Conservation (phyloP, 345 rosid genomes). For the Populus davidiana region DNA sequence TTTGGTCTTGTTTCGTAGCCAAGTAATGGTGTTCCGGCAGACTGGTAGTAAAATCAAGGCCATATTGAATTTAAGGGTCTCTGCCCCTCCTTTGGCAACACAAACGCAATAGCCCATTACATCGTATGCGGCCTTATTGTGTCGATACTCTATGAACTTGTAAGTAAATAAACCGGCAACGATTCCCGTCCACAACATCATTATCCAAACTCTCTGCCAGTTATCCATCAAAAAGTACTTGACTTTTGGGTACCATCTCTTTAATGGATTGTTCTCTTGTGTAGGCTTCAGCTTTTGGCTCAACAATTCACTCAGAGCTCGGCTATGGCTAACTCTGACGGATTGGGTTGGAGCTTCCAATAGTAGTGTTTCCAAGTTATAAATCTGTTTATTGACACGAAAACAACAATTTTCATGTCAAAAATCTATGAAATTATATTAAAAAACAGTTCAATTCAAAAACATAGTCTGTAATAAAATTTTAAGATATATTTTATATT, state of each 20-base stretch:
- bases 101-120: constrained; percentile 92
- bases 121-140: constrained; percentile 40
- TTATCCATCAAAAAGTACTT: constrained; percentile 74
- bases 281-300: constrained; percentile 84
- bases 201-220: constrained; percentile 81
- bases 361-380: constrained; percentile 64
- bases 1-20: constrained; percentile 88
- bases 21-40: constrained; percentile 82
- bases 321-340: constrained; percentile 59
- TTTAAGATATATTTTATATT: no score
- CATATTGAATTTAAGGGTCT: constrained; percentile 85
- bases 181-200: constrained; percentile 69
- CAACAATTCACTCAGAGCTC: constrained; percentile 63
- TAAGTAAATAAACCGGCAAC: constrained; percentile 58
- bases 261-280: constrained; percentile 50
- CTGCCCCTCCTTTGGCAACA: constrained; percentile 84
- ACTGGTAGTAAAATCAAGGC: constrained; percentile 75
- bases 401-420: no score
- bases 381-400: constrained; percentile 36
- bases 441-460: no score
- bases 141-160: constrained; percentile 61
- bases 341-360: constrained; percentile 81
- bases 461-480: no score
- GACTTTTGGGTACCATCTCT: constrained; percentile 34
- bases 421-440: no score